Conservation (phyloP, 1,284 basidiomycete genomes). For the Moniliella sp. region DNA sequence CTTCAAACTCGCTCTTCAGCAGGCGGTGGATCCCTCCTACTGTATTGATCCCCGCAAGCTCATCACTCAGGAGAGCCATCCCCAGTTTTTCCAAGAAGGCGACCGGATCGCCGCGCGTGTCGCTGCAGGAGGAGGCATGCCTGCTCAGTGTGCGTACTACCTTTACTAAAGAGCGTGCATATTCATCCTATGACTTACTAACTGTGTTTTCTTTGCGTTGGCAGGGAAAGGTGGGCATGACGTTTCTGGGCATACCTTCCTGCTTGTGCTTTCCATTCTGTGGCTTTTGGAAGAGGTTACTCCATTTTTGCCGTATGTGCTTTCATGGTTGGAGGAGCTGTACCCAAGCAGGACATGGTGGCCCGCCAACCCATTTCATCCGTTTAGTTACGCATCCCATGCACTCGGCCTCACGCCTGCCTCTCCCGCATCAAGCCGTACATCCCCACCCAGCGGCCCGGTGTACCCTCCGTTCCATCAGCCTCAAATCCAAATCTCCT, state of each 20-base stretch:
- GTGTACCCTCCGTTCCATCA: too few relatives aligned
- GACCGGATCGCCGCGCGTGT: not conserved
- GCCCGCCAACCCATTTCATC: slow-evolving; percentile 5
- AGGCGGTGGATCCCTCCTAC: slow-evolving; percentile 3
- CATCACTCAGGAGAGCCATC: slow-evolving; percentile 46
- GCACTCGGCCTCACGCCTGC: too few relatives aligned
- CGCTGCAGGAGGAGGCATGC: slow-evolving; percentile 1
- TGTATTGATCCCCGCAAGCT: slow-evolving; percentile 28
- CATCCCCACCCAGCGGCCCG: too few relatives aligned
- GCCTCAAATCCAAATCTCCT: too few relatives aligned
- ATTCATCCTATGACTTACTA: not conserved
- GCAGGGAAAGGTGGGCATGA: slow-evolving; percentile 59
- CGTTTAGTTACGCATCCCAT: too few relatives aligned
- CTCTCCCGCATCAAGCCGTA: too few relatives aligned
- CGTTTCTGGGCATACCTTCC: slow-evolving; percentile 77
- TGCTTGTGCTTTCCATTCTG: slow-evolving; percentile 60
- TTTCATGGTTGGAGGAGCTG: slow-evolving; percentile 1
- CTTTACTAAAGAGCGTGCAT: not conserved
- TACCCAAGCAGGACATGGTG: slow-evolving; percentile 4
- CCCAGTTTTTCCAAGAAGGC: slow-evolving; percentile 42
- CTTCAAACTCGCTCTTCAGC: too few relatives aligned
- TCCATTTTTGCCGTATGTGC: slow-evolving; percentile 33
- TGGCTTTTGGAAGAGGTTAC: slow-evolving; percentile 57
- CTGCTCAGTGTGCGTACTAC: slow-evolving; percentile 3
- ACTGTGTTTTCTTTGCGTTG: not conserved